Conservation (phyloP, 2,329 filamentous ascomycete genomes). For the Nemania sp. region DNA sequence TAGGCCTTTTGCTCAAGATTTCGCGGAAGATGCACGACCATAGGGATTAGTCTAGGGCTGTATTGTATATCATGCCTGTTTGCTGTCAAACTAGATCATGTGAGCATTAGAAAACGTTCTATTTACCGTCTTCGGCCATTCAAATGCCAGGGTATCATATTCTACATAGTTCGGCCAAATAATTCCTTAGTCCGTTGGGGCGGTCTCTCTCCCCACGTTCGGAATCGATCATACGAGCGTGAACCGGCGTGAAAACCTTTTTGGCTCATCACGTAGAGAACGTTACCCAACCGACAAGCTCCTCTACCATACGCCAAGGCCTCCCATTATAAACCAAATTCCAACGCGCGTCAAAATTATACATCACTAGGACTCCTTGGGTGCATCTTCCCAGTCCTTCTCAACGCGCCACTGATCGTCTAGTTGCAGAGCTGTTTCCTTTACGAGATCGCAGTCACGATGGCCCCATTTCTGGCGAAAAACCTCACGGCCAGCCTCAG, state of each 20-base stretch:
- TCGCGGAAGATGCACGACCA: too few relatives aligned
- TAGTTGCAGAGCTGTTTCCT: constrained; percentile 46
- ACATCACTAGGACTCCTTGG: constrained; percentile 21
- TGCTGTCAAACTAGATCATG: not conserved
- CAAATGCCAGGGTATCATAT: constrained; percentile 9
- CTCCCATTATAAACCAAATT: constrained; percentile 26
- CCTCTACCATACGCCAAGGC: constrained; percentile 32
- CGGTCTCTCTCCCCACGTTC: constrained; percentile 2
- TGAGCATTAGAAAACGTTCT: not conserved
- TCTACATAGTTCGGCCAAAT: not conserved
- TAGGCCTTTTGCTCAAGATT: too few relatives aligned
- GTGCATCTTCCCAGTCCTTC: constrained; percentile 46
- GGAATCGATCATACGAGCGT: constrained; percentile 5
- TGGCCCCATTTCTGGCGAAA: constrained; percentile 51
- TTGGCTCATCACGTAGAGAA: constrained; percentile 2
- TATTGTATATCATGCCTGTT: not conserved
- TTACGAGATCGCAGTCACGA: constrained; percentile 45
- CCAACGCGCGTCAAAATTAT: constrained; percentile 14
- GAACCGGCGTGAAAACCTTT: constrained; percentile 18
- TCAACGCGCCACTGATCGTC: constrained; percentile 49
- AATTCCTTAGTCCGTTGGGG: not conserved
- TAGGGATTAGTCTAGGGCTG: too few relatives aligned
- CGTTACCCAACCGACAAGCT: constrained; percentile 13
- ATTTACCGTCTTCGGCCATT: not conserved
- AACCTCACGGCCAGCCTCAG: constrained; percentile 59